Conservation (phyloP, 2,329 filamentous ascomycete genomes). For the Monosporascus sp. region DNA sequence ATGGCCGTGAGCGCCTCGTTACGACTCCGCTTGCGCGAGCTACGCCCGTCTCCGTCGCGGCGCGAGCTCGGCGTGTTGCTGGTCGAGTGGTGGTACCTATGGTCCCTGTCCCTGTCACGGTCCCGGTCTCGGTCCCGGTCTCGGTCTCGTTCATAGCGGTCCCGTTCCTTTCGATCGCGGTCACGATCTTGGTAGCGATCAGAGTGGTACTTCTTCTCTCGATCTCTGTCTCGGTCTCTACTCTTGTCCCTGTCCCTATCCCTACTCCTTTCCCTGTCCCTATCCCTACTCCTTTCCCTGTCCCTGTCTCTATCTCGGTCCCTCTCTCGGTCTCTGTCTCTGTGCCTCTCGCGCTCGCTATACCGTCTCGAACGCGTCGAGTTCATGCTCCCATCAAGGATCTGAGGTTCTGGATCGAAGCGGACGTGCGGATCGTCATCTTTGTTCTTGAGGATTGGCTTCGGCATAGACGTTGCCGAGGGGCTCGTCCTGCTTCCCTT, state of each 20-base stretch:
- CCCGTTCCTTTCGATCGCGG: conserved; percentile 23
- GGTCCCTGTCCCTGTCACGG: conserved; percentile 24
- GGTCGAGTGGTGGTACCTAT: neutral
- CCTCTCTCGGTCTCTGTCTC: conserved; percentile 19
- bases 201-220: conserved; percentile 14
- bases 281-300: conserved; percentile 10
- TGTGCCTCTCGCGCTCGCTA: conserved; percentile 10
- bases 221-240: conserved; percentile 26
- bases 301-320: conserved; percentile 24
- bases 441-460: conserved; percentile 57
- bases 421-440: conserved; percentile 50
- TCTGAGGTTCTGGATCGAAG: conserved; percentile 39
- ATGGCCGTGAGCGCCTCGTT: conserved; percentile 52
- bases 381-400: conserved; percentile 31
- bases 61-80: neutral
- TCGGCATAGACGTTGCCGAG: conserved; percentile 38
- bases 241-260: conserved; percentile 23
- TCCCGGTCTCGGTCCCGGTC: conserved; percentile 27
- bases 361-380: conserved; percentile 27
- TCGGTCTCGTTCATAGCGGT: conserved; percentile 27
- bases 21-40: conserved; percentile 34
- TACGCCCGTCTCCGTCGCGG: conserved; percentile 10
- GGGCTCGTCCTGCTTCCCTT: conserved; percentile 21
- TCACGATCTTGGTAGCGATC: conserved; percentile 36
- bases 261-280: conserved; percentile 15